These are phyloP conservation scores for Microstroma glucosiphilum DNA, from an alignment of 1,284 basidiomycete species.

Conservation along the genomic window DNA sequence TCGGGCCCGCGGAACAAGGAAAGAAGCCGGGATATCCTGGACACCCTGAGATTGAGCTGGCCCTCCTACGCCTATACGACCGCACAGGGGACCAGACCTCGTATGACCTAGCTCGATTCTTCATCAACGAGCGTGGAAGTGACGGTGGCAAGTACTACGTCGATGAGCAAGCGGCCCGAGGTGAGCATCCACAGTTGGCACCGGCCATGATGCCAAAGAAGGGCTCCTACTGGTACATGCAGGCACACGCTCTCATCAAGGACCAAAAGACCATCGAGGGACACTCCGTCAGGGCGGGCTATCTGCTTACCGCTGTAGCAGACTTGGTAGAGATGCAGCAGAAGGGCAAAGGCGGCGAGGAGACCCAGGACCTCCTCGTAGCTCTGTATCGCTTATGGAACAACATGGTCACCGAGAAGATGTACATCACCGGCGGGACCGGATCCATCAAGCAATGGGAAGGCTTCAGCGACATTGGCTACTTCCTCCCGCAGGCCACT, in stretches of 20 bases:
- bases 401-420: conserved; percentile 17
- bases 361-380: conserved; percentile 8
- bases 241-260: conserved; percentile 18
- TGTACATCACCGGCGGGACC: conserved; percentile 21
- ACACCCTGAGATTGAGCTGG: conserved; percentile 20
- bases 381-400: conserved; percentile 16
- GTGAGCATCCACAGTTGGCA: conserved; percentile 14
- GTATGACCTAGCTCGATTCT: conserved; percentile 17
- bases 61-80: conserved; percentile 15
- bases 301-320: conserved; percentile 21
- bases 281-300: conserved; percentile 20
- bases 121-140: conserved; percentile 19
- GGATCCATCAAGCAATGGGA: conserved; percentile 22
- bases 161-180: conserved; percentile 17
- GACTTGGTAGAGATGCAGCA: conserved; percentile 14
- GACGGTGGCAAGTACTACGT: conserved; percentile 18
- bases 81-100: conserved; percentile 12
- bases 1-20: conserved; percentile 10
- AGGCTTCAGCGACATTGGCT: conserved; percentile 15
- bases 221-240: conserved; percentile 23
- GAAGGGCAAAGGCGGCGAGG: neutral
- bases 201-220: conserved; percentile 20
- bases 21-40: conserved; percentile 20
- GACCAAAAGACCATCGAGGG: conserved; percentile 22
- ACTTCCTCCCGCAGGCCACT: conserved; percentile 19